Base-by-base conservation (phyloP, 345 rosid genomes). In the Eucalyptus lansdowneana region DNA sequence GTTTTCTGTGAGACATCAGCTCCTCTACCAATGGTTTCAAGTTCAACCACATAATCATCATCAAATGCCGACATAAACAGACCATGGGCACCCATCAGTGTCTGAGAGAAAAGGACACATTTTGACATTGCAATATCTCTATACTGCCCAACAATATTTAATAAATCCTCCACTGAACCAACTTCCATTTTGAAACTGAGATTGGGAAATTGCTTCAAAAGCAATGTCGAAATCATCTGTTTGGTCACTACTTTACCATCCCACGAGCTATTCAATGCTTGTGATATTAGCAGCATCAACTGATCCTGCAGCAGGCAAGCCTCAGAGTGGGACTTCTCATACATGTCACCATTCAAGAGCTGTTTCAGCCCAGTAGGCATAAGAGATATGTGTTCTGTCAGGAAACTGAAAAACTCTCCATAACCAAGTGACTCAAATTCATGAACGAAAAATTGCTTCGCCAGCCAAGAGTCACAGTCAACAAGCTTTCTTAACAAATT, bases 401-500 rank as follows among this genome's bases (percentile, higher is more conserved):
- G 90, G 91, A 97, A 96, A 88, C 42, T 88, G 86, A 94, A 93
- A 88, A 96, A 96, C 44, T 93, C 96, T 89, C 99, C 99, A 94
- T 92, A 90, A 86, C 97, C 99, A 92, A 97, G 98, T 89, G 94
- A 93, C 90, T 93, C 92, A 88, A 97, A 97, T 89, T 95, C 92
- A 51, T 89, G 92, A 87, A 96, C 94, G 86, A 89, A 89, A 90
- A 94, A 95, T 89, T 94, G 94, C 92, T 94, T 95, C 24, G 94
- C 92, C 94, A 97, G 86, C 97, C 95, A 94, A 42, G 85, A 88
- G 92, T 92, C 94, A 90, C 99, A 96, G 65, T 90, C 89, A 86
- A 92, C 92, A 54, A 96, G 95, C 94, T 93, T 94, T 92, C 91
- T 94, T 86, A 94, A 47, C 60, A 94, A 87, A 47, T 88, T 86